Conservation (phyloP, 2,329 filamentous ascomycete genomes). For the Triangularia verruculosa region DNA sequence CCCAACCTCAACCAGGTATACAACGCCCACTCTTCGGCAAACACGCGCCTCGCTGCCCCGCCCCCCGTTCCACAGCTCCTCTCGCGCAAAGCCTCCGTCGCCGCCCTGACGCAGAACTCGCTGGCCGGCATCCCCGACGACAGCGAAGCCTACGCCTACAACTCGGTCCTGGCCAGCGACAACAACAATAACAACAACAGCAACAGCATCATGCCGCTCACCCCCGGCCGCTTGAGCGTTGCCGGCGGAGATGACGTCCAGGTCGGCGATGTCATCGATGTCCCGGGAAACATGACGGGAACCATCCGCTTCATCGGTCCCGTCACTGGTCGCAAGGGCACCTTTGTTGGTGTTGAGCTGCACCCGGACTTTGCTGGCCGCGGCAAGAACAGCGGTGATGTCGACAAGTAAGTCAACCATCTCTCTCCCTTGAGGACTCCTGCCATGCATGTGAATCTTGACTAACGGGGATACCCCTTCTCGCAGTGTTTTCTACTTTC, state of each 20-base stretch:
- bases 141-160: conserved; percentile 59
- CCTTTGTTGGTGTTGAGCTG: conserved; percentile 90
- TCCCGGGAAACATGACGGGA: conserved; percentile 89
- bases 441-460: conserved; percentile 11
- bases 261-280: conserved; percentile 82
- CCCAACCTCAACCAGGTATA: conserved; percentile 57
- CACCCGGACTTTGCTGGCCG: conserved; percentile 73
- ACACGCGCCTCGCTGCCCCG: conserved; percentile 41
- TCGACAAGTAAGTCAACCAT: conserved; percentile 70
- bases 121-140: conserved; percentile 66
- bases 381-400: conserved; percentile 95
- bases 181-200: conserved; percentile 26
- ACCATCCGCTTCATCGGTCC: conserved; percentile 83
- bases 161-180: conserved; percentile 46
- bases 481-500: conserved; percentile 71
- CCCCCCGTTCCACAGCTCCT: conserved; percentile 40
- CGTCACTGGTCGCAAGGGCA: conserved; percentile 84
- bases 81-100: conserved; percentile 68
- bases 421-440: neutral
- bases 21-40: conserved; percentile 28
- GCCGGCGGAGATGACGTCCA: conserved; percentile 54
- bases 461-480: conserved; percentile 18
- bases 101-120: conserved; percentile 62
- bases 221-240: conserved; percentile 45
- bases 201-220: conserved; percentile 48